A percentile compares a stretch with the other conserved stretches of the same genome.
Conservation (phyloP, 176 grass and related monocot species). For the Oryza nivara region DNA sequence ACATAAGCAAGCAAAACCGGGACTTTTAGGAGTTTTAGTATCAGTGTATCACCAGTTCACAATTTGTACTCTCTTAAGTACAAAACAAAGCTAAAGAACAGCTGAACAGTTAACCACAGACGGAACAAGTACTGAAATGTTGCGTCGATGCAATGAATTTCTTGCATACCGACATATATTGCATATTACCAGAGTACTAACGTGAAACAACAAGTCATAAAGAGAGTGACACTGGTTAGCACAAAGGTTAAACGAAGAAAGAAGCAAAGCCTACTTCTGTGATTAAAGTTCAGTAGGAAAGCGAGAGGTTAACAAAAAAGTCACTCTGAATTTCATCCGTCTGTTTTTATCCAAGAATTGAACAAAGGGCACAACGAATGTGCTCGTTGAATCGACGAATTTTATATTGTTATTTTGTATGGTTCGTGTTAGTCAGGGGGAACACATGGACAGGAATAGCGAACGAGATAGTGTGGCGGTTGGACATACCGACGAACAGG, state of each 20-base stretch:
- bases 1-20: not conserved
- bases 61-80: not conserved
- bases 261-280: not conserved
- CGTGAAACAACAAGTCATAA: not conserved
- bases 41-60: not conserved
- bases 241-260: not conserved
- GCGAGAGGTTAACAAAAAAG: not conserved
- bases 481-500: not conserved
- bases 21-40: not conserved
- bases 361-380: not conserved
- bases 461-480: no score
- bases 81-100: not conserved
- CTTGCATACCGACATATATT: not conserved
- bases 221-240: not conserved
- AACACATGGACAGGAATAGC: not conserved
- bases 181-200: not conserved
- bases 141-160: not conserved
- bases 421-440: no score
- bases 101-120: not conserved
- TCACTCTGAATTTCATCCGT: not conserved
- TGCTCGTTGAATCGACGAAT: not conserved
- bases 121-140: not conserved
- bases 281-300: not conserved
- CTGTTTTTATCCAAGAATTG: not conserved
- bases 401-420: not conserved